Percentiles rank a stretch among this genome's conserved stretches.
phyloP scores from a whole-genome alignment of 2,329 filamentous ascomycete genomes.

The Aspergillus brasiliensis region DNA sequence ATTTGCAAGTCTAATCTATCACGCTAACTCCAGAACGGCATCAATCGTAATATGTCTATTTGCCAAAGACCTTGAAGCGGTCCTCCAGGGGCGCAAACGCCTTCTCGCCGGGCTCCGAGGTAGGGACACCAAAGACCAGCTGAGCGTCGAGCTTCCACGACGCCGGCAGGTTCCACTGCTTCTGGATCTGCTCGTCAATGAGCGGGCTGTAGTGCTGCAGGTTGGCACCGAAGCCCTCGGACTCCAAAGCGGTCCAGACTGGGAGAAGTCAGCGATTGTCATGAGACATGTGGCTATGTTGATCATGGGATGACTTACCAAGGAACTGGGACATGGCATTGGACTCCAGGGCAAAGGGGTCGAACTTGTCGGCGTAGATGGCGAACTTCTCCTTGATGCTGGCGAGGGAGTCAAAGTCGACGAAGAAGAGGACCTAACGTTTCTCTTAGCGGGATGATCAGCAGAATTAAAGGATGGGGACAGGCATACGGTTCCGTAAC shows the following conservation, averaged over 20 bases:
- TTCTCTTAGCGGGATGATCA: neutral
- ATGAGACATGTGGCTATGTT: too few relatives aligned
- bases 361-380: slow-evolving; percentile 78
- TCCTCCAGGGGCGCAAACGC: slow-evolving; percentile 31
- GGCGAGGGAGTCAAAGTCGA: slow-evolving; percentile 68
- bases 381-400: slow-evolving; percentile 63
- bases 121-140: slow-evolving; percentile 71
- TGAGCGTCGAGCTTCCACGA: slow-evolving; percentile 79
- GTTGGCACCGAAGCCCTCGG: slow-evolving; percentile 82
- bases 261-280: slow-evolving; percentile 2
- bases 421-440: slow-evolving; percentile 72
- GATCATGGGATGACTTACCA: slow-evolving; percentile 21
- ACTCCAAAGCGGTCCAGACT: slow-evolving; percentile 77
- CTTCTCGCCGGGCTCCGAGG: slow-evolving; percentile 29
- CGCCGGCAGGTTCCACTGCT: slow-evolving; percentile 68
- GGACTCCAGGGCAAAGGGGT: slow-evolving; percentile 72
- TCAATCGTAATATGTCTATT: slow-evolving; percentile 20
- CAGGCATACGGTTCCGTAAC: slow-evolving; percentile 70
- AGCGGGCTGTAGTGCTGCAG: slow-evolving; percentile 92
- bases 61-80: slow-evolving; percentile 40
- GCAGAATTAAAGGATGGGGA: too few relatives aligned
- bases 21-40: neutral
- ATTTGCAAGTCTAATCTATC: too few relatives aligned
- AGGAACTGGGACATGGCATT: slow-evolving; percentile 77
- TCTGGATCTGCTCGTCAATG: slow-evolving; percentile 70